Evolutionary conservation across 805 yeast genomes (phyloP), one percentile per base, ranked within the genome.

Genomic region (Blastobotrys robertii): DNA sequence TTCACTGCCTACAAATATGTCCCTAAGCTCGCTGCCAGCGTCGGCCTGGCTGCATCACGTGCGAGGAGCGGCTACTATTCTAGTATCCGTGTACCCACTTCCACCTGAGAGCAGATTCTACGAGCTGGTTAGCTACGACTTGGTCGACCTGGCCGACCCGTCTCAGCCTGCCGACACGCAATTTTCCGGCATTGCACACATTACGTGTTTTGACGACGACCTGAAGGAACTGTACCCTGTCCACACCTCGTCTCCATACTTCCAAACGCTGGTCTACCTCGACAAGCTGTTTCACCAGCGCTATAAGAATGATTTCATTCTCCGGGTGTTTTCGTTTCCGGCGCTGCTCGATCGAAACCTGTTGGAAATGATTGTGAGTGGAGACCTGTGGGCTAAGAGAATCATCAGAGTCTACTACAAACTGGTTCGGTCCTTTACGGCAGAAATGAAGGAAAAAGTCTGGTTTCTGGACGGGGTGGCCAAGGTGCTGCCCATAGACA

Each of bases 1-100:
- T 0, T 50, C 59, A 2, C 66, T 74, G 38, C 94, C 76, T 37
- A 49, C 56, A 8, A 51, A 55, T 14, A 57, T 57, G 53, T 65
- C 74, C 4, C 69, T 77, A 2, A 59, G 58, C 43, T 79, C 87
- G 2, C 62, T 87, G 44, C 94, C 96, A 1, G 88, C 97, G 2
- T 79, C 92, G 3, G 95, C 97, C 0, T 90, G 97, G 97, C 79
- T 90, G 44, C 92, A 85, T 68, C 97, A 90, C 56, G 96, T 90
- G 9, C 84, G 92, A 53, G 97, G 97, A 29, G 95, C 97, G 0
- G 96, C 96, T 4, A 88, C 97, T 0, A 90, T 90, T 42, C 68
- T 90, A 40, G 84, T 95, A 1, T 95, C 96, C 1, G 95, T 88
- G n/a, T 86, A 96, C 87, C 96, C 95, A 3, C 66, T 87, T 39